phyloP scores from a whole-genome alignment of 495 filamentous ascomycete species.

The Thermothielavioides terrestris region DNA sequence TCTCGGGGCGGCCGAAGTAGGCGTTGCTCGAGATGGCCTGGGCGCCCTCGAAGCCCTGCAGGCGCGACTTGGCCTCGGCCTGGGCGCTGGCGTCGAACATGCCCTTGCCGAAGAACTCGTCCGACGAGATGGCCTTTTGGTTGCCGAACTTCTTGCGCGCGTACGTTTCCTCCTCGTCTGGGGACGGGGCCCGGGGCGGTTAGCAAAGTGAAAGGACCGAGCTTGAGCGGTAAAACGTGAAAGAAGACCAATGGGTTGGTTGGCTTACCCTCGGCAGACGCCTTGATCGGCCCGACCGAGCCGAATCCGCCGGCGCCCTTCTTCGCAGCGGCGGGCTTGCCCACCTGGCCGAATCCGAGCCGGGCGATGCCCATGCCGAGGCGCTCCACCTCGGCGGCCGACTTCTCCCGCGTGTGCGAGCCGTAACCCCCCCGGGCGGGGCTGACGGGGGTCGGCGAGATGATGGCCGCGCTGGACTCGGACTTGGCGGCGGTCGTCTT shows the following conservation, averaged over 20 bases:
- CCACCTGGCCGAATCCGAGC: constrained; percentile 86
- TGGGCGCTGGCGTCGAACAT: constrained; percentile 71
- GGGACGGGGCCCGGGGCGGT: constrained; percentile 34
- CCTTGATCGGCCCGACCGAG: constrained; percentile 63
- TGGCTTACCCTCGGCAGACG: constrained; percentile 63
- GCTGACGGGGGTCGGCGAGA: constrained; percentile 66
- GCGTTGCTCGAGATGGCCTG: constrained; percentile 87
- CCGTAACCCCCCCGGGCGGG: constrained; percentile 54
- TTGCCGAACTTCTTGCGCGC: constrained; percentile 71
- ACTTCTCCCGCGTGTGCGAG: constrained; percentile 50
- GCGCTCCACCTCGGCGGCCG: constrained; percentile 67
- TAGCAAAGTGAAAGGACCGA: not conserved
- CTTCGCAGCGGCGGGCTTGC: constrained; percentile 58
- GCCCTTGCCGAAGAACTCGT: constrained; percentile 95
- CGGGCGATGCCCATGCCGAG: constrained; percentile 83
- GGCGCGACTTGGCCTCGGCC: constrained; percentile 74
- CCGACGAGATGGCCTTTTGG: constrained; percentile 94
- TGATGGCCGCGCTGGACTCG: constrained; percentile 42
- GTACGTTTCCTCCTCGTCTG: constrained; percentile 64
- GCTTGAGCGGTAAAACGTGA: not conserved
- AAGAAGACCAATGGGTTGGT: no score
- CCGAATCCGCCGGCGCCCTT: constrained; percentile 75
- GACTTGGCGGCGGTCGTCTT: constrained; percentile 40
- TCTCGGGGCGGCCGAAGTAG: constrained; percentile 84
- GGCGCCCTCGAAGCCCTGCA: constrained; percentile 89